These are phyloP conservation scores for Nymphaea thermarum DNA, from an alignment of 164 flowering plant genomes.

Conservation along the genomic window DNA sequence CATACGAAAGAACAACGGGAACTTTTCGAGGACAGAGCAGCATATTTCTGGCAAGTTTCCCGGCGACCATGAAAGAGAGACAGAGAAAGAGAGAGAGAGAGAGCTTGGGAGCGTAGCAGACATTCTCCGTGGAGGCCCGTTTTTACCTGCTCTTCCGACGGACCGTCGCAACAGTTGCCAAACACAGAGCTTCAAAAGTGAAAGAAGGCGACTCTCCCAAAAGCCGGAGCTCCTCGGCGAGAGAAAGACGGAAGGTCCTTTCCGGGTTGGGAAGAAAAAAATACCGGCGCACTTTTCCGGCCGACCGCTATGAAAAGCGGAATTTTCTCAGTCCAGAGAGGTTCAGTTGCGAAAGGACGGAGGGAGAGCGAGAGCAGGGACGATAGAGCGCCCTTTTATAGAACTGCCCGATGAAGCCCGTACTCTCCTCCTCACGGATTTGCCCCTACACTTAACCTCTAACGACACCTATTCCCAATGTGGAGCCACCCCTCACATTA, in stretches of 20 bases:
- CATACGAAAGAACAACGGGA: neutral
- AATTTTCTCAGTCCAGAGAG: neutral
- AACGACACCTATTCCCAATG: slow-evolving; percentile 7
- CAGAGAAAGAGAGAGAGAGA: neutral
- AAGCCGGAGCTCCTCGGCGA: neutral
- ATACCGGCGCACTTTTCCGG: neutral
- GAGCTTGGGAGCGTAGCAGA: neutral
- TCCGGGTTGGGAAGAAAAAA: neutral
- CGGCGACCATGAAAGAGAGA: neutral
- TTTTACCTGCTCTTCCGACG: neutral
- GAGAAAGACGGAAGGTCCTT: neutral
- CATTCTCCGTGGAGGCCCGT: slow-evolving; percentile 8
- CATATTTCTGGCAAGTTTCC: too few species aligned
- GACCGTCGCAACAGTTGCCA: neutral
- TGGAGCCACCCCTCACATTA: neutral
- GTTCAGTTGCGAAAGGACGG: too few species aligned
- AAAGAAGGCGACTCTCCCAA: neutral
- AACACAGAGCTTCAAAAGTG: neutral
- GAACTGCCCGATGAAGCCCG: slow-evolving; percentile 38
- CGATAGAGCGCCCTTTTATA: slow-evolving; percentile 32
- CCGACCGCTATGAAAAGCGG: neutral
- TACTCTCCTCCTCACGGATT: slow-evolving; percentile 5
- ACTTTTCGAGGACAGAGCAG: too few species aligned
- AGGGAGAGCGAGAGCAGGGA: neutral
- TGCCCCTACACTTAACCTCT: neutral